These are phyloP conservation scores for Apiospora rasikravindrae DNA, from an alignment of 2,329 filamentous ascomycete species.

Conservation along the genomic window DNA sequence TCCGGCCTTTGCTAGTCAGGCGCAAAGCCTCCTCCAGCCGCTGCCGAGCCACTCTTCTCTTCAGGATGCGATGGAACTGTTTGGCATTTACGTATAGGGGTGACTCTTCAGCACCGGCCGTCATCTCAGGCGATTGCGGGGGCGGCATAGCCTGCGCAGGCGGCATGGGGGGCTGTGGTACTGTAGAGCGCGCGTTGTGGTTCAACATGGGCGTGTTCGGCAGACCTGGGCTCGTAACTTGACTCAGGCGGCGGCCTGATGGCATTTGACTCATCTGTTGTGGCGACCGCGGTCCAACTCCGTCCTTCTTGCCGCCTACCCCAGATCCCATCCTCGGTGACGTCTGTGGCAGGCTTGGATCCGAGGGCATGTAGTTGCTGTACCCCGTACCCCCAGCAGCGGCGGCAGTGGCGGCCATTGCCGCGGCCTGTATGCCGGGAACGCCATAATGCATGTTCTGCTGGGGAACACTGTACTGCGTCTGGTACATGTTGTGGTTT, in stretches of 20 bases:
- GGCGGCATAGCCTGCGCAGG: slow-evolving; percentile 69
- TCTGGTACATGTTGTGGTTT: slow-evolving; percentile 79
- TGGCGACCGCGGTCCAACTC: slow-evolving; percentile 76
- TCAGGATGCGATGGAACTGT: slow-evolving; percentile 96
- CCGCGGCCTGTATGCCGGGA: slow-evolving; percentile 84
- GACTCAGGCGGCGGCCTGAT: slow-evolving; percentile 73
- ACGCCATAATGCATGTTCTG: slow-evolving; percentile 83
- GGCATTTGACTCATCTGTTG: slow-evolving; percentile 70
- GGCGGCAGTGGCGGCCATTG: slow-evolving; percentile 89
- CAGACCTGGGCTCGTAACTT: slow-evolving; percentile 76
- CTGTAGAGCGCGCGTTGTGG: slow-evolving; percentile 60
- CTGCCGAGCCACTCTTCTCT: slow-evolving; percentile 90
- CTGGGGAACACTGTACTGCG: slow-evolving; percentile 75
- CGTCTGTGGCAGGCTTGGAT: slow-evolving; percentile 69
- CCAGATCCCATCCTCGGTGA: slow-evolving; percentile 77
- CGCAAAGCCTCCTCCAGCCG: slow-evolving; percentile 91
- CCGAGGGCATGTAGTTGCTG: slow-evolving; percentile 75
- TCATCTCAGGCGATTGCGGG: slow-evolving; percentile 80
- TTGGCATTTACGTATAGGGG: slow-evolving; percentile 98
- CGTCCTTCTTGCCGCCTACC: slow-evolving; percentile 71
- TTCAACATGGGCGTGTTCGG: slow-evolving; percentile 78
- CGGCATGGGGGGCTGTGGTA: slow-evolving; percentile 62
- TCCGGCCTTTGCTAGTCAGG: slow-evolving; percentile 91
- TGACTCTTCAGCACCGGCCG: slow-evolving; percentile 79
- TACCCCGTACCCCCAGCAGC: slow-evolving; percentile 75